These are phyloP conservation scores for Macrophomina pseudophaseolina DNA, from an alignment of 2,329 filamentous ascomycete species.

Conservation along the genomic window DNA sequence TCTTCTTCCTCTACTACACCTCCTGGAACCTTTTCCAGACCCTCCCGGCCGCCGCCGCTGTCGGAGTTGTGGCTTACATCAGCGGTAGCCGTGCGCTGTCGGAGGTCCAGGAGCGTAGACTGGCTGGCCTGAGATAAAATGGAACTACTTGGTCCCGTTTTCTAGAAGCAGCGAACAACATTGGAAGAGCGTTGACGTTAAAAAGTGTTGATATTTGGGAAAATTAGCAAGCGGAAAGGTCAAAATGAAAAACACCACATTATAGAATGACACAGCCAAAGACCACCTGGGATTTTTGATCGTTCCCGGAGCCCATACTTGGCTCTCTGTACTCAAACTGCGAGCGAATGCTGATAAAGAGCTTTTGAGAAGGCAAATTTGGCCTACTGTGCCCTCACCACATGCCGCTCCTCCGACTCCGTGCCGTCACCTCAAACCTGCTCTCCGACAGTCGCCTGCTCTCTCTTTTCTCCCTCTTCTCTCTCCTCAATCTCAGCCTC, in stretches of 20 bases:
- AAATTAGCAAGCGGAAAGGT: constrained; percentile 18
- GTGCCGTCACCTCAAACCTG: not conserved
- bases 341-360: not conserved
- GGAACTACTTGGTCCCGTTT: not conserved
- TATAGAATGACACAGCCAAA: too few relatives aligned
- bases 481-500: not conserved
- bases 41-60: constrained; percentile 72
- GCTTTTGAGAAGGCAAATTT: not conserved
- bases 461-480: not conserved
- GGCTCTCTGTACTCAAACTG: too few relatives aligned
- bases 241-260: not conserved
- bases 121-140: constrained; percentile 69
- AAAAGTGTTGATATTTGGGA: constrained; percentile 15
- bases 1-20: constrained; percentile 95
- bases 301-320: too few relatives aligned
- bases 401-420: not conserved
- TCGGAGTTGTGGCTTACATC: constrained; percentile 75
- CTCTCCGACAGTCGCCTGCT: not conserved
- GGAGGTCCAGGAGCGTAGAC: constrained; percentile 86
- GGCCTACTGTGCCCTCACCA: not conserved
- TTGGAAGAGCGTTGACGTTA: constrained; percentile 14
- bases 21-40: constrained; percentile 91
- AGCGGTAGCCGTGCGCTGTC: constrained; percentile 89
- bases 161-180: not conserved
- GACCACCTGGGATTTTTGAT: too few relatives aligned